These are phyloP conservation scores for Tetradesmus obliquus DNA, from an alignment of 139 green algal genomes.

Conservation along the genomic window DNA sequence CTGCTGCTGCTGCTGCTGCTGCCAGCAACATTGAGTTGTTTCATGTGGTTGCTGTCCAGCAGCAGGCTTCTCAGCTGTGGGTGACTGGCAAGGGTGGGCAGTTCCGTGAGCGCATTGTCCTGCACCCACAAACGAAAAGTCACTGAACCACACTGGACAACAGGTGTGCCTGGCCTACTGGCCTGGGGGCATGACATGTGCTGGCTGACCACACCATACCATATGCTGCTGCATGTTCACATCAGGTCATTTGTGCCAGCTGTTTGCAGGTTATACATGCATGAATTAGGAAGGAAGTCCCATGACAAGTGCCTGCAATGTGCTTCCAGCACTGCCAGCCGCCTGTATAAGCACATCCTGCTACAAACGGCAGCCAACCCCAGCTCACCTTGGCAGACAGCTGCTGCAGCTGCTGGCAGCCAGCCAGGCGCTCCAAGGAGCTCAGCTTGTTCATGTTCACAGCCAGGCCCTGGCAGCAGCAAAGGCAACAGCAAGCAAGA, in stretches of 20 bases:
- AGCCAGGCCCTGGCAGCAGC: slow-evolving; percentile 13
- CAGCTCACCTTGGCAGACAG: slow-evolving; percentile 31
- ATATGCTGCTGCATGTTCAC: background rate
- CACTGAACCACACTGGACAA: background rate
- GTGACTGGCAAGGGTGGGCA: background rate
- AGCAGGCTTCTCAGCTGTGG: slow-evolving; percentile 10
- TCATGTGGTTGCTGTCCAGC: slow-evolving; percentile 26
- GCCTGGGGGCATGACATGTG: no score
- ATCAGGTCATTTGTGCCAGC: background rate
- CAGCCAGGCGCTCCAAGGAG: background rate
- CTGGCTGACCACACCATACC: background rate
- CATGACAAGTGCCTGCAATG: no score
- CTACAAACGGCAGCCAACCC: background rate
- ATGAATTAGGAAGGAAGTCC: no score
- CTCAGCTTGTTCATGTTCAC: slow-evolving; percentile 40
- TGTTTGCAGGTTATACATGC: no score
- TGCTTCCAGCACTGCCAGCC: background rate
- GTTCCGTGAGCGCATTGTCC: slow-evolving; percentile 4
- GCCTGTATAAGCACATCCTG: background rate
- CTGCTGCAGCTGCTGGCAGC: slow-evolving; percentile 14
- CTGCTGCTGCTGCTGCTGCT: background rate
- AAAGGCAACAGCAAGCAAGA: background rate
- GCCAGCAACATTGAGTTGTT: background rate
- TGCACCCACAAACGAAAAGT: background rate
- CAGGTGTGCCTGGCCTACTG: background rate